Conservation (phyloP, 2,329 filamentous ascomycete species). For the Keithomyces neogunnii region DNA sequence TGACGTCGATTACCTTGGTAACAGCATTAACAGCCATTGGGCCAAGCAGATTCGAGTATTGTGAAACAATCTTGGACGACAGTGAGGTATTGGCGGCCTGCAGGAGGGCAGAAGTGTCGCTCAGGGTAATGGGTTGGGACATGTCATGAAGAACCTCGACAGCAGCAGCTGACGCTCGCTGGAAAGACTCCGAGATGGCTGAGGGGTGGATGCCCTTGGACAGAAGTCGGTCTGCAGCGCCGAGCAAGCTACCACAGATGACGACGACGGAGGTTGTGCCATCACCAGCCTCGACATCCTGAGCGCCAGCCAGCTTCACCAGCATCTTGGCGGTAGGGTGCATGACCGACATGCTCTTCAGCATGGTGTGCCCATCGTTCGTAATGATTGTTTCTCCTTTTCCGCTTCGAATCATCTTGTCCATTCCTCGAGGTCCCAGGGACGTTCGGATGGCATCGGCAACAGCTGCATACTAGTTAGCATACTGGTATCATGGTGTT, state of each 20-base stretch:
- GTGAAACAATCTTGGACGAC: constrained; percentile 96
- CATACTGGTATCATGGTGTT: neutral
- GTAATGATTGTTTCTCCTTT: constrained; percentile 98
- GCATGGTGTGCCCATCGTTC: constrained; percentile 98
- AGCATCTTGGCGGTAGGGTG: constrained; percentile 99
- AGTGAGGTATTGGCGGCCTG: constrained; percentile 96
- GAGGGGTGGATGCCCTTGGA: constrained; percentile 94
- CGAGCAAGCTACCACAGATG: constrained; percentile 89
- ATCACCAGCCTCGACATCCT: constrained; percentile 97
- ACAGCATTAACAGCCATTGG: constrained; percentile 98
- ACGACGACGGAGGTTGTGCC: constrained; percentile 98
- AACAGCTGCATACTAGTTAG: constrained; percentile 54
- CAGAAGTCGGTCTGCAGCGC: constrained; percentile 84
- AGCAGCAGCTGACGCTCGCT: constrained; percentile 81
- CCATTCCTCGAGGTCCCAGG: constrained; percentile 92
- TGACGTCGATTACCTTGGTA: constrained; percentile 89
- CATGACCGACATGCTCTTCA: constrained; percentile 98
- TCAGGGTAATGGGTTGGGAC: constrained; percentile 86
- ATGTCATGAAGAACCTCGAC: constrained; percentile 90
- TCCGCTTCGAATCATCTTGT: constrained; percentile 98
- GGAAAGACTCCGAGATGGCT: constrained; percentile 95
- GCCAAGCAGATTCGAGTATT: constrained; percentile 90
- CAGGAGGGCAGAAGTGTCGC: constrained; percentile 80
- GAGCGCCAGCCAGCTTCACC: constrained; percentile 90
- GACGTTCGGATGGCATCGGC: constrained; percentile 97